Evolutionary conservation across 2,329 filamentous ascomycete genomes (phyloP), one percentile per base, ranked within the genome.

Genomic region (Pyrenophora teres): DNA sequence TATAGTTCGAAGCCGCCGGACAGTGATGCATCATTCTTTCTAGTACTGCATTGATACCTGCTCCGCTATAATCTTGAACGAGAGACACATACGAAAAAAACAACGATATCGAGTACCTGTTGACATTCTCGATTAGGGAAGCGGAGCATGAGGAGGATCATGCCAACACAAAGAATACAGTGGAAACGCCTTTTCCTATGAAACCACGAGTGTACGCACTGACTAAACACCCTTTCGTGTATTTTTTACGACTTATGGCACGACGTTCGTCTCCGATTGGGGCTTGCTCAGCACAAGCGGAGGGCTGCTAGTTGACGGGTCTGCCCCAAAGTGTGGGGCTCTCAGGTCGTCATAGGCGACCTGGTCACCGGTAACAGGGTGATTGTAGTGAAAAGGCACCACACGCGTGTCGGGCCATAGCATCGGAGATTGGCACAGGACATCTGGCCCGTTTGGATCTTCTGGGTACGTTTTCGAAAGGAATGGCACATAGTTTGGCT

Each of bases 321-420:
- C 74, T 39, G 74, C 59, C 1, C 79, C 79, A 57, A 65, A 81
- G 42, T 68, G 62, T 4, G 80, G 80, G 19, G 80, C 79, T 52
- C 77, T 75, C 62, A 81, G 63, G 57, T 81, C 79, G 41, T 80
- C 78, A n/a, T 74, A 74, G 6, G 63, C 66, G 3, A 78, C 73
- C 54, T 63, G 67, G 61, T 76, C 69, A 5, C 80, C 79, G 8
- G 80, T 82, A 12, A 81, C 72, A 0, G 80, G 80, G 61, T 82
- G 80, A 7, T 70, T 72, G 56, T 82, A 82, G 58, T 82, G 80
- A 67, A 82, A 82, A 0, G 80, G 80, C 30, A 82, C 74, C 3
- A 82, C 80, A 33, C 80, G 75, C 4, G 79, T 81, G 59, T 83
- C 81, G 0, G 81, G 81, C 81, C 81, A 83, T 54, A 83, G 66